phyloP scores from a whole-genome alignment of 2,329 filamentous ascomycete genomes.

The Fusarium sp. region DNA sequence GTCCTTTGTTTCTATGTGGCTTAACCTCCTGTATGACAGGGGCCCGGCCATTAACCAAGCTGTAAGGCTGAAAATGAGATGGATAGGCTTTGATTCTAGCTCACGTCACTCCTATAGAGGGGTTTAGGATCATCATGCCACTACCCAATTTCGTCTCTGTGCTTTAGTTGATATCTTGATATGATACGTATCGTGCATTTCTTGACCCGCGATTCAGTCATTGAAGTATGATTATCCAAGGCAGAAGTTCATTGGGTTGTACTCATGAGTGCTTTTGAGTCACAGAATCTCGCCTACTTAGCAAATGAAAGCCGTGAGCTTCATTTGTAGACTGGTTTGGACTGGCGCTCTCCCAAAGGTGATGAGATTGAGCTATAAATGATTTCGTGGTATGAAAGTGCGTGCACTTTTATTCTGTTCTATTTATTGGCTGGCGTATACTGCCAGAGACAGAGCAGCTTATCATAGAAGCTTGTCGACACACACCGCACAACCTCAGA shows the following conservation, averaged over 20 bases:
- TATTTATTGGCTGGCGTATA: slow-evolving; percentile 24
- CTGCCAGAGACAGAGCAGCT: slow-evolving; percentile 72
- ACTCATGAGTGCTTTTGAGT: not conserved
- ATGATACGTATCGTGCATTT: not conserved
- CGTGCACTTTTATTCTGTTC: not conserved
- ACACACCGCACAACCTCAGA: slow-evolving; percentile 56
- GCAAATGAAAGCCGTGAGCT: not conserved
- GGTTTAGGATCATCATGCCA: slow-evolving; percentile 15
- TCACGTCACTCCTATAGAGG: slow-evolving; percentile 14
- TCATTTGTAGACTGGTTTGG: not conserved
- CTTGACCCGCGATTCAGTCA: not conserved
- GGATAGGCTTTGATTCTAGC: slow-evolving; percentile 4
- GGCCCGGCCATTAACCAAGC: slow-evolving; percentile 4
- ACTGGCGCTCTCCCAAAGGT: not conserved
- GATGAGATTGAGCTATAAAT: not conserved
- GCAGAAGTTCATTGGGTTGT: not conserved
- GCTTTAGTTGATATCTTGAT: not conserved
- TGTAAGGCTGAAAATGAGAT: slow-evolving; percentile 30
- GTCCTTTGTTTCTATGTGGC: slow-evolving; percentile 17
- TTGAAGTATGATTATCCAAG: not conserved
- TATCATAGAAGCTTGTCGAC: slow-evolving; percentile 82
- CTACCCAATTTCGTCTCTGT: slow-evolving; percentile 16
- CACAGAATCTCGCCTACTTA: not conserved
- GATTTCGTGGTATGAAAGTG: not conserved
- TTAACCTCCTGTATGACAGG: slow-evolving; percentile 24